Evolutionary conservation across 495 filamentous ascomycete genomes (phyloP).

Genomic region (Chaetomium fimeti): DNA sequence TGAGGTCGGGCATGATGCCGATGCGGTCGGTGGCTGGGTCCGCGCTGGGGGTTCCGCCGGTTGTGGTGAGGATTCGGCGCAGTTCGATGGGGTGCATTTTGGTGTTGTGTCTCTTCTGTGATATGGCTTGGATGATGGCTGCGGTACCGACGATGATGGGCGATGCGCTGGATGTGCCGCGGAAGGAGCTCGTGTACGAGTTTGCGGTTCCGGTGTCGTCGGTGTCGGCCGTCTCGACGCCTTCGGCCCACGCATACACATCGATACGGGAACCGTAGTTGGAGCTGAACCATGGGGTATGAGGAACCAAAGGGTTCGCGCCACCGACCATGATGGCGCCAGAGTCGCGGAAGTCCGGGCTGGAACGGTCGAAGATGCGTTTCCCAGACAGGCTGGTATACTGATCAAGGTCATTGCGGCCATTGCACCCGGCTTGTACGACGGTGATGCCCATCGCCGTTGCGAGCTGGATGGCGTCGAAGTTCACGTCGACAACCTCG

Average conservation of each 20-base stretch:
- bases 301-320: background rate
- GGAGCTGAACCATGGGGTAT: conserved; percentile 15
- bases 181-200: conserved; percentile 20
- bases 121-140: conserved; percentile 24
- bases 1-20: conserved; percentile 20
- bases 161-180: conserved; percentile 24
- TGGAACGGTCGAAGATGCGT: conserved; percentile 20
- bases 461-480: conserved; percentile 23
- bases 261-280: conserved; percentile 28
- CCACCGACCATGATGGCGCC: conserved; percentile 24
- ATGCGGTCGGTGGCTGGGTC: conserved; percentile 14
- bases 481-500: conserved; percentile 25
- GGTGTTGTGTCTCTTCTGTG: background rate
- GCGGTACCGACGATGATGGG: conserved; percentile 26
- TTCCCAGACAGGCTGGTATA: conserved; percentile 17
- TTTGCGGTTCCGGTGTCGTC: background rate
- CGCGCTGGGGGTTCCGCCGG: conserved; percentile 11
- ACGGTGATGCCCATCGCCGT: conserved; percentile 26
- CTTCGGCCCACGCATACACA: conserved; percentile 24
- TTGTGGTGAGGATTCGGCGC: conserved; percentile 14
- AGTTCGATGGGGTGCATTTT: conserved; percentile 21
- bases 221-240: conserved; percentile 20
- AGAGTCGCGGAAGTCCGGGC: conserved; percentile 26
- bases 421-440: conserved; percentile 26
- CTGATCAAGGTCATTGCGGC: conserved; percentile 22